Conservation (phyloP, 306 rosid species). For the Cicer yamashitae region DNA sequence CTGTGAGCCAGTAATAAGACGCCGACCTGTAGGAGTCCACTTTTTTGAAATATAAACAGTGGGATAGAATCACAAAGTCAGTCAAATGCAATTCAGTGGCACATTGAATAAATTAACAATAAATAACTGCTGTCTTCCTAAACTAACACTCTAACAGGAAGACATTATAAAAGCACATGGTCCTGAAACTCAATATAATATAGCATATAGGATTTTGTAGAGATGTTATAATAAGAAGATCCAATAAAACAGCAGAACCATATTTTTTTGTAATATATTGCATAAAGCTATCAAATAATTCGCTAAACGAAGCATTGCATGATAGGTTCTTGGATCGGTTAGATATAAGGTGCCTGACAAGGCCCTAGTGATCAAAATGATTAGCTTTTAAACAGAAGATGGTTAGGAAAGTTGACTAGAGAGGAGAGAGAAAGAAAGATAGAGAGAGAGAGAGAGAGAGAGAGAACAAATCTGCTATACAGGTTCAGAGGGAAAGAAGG, state of each 20-base stretch:
- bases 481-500: neutral
- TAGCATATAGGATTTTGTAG: constrained; percentile 19
- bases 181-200: constrained; percentile 33
- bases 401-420: neutral
- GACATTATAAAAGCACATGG: constrained; percentile 22
- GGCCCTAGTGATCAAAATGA: neutral
- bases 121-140: constrained; percentile 28
- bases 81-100: constrained; percentile 41
- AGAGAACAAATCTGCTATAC: neutral
- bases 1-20: constrained; percentile 97
- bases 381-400: neutral
- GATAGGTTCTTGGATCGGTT: neutral
- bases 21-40: constrained; percentile 99
- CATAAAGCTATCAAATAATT: constrained; percentile 20
- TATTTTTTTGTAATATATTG: neutral
- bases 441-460: neutral
- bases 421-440: neutral
- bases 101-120: constrained; percentile 29
- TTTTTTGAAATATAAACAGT: constrained; percentile 46
- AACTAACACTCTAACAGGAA: constrained; percentile 23
- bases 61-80: constrained; percentile 43
- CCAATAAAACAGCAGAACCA: constrained; percentile 20
- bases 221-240: neutral
- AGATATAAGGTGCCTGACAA: neutral
- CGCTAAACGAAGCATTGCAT: constrained; percentile 16